These are phyloP conservation scores for Triglochin maritima DNA, from an alignment of 106 monocot species.

Conservation along the genomic window DNA sequence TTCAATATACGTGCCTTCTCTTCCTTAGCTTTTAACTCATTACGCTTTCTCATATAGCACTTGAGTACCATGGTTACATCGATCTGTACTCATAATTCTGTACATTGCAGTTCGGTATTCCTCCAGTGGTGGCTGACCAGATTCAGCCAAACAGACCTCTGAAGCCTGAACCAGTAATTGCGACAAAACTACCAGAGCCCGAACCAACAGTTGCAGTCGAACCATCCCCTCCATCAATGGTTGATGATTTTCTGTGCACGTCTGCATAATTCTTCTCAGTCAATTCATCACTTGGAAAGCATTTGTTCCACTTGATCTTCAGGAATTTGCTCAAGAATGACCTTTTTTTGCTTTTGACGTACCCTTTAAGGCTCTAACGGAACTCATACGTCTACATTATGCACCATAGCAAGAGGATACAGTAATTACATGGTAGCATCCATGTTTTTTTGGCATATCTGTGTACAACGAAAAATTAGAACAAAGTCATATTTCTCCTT, in stretches of 20 bases:
- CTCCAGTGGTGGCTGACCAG: conserved; percentile 45
- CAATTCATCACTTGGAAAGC: neutral
- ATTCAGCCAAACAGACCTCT: conserved; percentile 62
- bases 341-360: too few species aligned
- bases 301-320: too few species aligned
- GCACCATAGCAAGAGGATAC: too few species aligned
- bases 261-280: conserved; percentile 45
- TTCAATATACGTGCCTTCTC: too few species aligned
- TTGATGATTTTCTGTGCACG: conserved; percentile 62
- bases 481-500: too few species aligned
- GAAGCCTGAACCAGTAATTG: conserved; percentile 10
- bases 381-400: too few species aligned
- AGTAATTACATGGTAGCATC: too few species aligned
- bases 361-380: too few species aligned
- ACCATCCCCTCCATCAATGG: conserved; percentile 8
- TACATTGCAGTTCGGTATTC: conserved; percentile 52
- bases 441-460: too few species aligned
- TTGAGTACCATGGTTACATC: neutral
- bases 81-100: neutral
- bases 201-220: conserved; percentile 11
- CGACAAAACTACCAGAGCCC: neutral
- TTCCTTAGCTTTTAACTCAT: neutral
- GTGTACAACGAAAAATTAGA: too few species aligned
- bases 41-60: neutral
- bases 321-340: too few species aligned